Conservation (phyloP, 352 stramenopile genomes). For the Plasmopara viticola region DNA sequence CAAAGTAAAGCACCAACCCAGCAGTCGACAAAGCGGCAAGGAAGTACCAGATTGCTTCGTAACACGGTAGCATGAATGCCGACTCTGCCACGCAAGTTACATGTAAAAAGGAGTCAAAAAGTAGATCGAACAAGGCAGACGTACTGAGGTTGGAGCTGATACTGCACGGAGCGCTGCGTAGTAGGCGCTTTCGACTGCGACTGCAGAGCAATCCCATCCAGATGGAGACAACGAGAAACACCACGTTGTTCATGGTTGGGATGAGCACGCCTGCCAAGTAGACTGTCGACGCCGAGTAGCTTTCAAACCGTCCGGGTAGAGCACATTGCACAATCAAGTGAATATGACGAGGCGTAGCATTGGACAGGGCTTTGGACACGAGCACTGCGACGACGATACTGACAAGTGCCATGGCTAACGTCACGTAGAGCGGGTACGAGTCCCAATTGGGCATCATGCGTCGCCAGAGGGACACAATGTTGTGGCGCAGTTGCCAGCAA, state of each 20-base stretch:
- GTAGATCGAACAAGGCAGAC: slow-evolving; percentile 10
- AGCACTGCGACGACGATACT: slow-evolving; percentile 39
- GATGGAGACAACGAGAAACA: slow-evolving; percentile 59
- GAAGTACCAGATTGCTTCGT: slow-evolving; percentile 81
- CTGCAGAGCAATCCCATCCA: slow-evolving; percentile 77
- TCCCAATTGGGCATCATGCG: slow-evolving; percentile 69
- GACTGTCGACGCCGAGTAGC: slow-evolving; percentile 31
- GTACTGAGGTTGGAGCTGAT: slow-evolving; percentile 73
- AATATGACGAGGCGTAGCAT: slow-evolving; percentile 19
- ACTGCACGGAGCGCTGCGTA: slow-evolving; percentile 47
- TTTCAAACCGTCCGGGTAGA: slow-evolving; percentile 22
- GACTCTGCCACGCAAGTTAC: slow-evolving; percentile 33
- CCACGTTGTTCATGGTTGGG: slow-evolving; percentile 55
- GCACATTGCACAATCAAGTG: slow-evolving; percentile 41
- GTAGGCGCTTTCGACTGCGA: slow-evolving; percentile 60
- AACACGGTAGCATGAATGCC: slow-evolving; percentile 85
- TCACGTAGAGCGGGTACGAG: slow-evolving; percentile 56
- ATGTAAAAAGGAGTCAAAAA: neutral
- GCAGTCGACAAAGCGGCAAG: slow-evolving; percentile 49
- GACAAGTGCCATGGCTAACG: slow-evolving; percentile 42
- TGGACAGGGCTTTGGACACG: slow-evolving; percentile 31
- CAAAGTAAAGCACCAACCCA: slow-evolving; percentile 44
- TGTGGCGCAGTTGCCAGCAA: slow-evolving; percentile 18
- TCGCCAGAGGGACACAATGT: slow-evolving; percentile 38
- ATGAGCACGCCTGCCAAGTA: slow-evolving; percentile 48